These are phyloP conservation scores for Cymbopogon flexuosus DNA, from an alignment of 202 grass and related monocot genomes.

Conservation along the genomic window DNA sequence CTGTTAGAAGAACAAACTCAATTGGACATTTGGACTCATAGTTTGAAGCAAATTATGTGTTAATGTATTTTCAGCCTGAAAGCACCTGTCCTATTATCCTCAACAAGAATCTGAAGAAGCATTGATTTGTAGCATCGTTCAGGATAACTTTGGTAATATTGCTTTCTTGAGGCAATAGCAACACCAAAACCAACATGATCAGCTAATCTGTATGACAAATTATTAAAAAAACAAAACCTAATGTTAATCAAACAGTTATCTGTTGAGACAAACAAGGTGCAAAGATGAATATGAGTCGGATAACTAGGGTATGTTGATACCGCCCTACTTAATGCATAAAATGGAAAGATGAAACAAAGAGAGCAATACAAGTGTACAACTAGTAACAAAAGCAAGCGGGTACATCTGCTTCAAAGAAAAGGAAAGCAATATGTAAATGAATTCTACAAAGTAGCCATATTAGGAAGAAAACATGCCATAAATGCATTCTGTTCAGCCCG, in stretches of 20 bases:
- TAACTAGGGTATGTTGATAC: not conserved
- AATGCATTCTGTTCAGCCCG: not conserved
- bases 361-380: not conserved
- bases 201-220: conserved; percentile 40
- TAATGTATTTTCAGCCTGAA: conserved; percentile 2
- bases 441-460: not conserved
- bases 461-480: not conserved
- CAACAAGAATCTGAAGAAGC: conserved; percentile 54
- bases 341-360: not conserved
- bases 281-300: conserved; percentile 13
- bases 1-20: conserved; percentile 7
- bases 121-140: conserved; percentile 68
- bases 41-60: not conserved
- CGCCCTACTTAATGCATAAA: not conserved
- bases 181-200: conserved; percentile 81
- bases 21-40: not conserved
- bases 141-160: conserved; percentile 67
- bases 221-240: conserved; percentile 1
- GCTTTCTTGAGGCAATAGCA: conserved; percentile 40
- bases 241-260: conserved; percentile 10
- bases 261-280: not conserved
- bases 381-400: not conserved
- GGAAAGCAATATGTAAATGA: not conserved
- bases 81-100: conserved; percentile 72
- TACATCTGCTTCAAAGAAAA: not conserved